Evolutionary conservation across 2,329 filamentous ascomycete species (phyloP), one percentile per base, ranked within the genome.

Genomic region (Akanthomyces uredinophilus): DNA sequence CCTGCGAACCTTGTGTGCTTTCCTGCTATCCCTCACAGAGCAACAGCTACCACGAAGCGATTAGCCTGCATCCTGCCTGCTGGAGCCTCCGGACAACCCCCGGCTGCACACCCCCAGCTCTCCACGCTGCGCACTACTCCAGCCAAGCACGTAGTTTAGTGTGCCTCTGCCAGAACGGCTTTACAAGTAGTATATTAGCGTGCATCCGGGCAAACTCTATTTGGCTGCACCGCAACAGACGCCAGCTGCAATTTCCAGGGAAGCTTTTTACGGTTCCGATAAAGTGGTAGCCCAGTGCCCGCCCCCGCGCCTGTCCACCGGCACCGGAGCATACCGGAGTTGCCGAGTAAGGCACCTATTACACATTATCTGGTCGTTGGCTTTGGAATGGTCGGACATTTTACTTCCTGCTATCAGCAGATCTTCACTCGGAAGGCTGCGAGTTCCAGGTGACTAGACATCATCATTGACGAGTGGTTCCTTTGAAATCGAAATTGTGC

Each of bases 191-290:
- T 27, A 24, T 11, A 32, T 11, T 47, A 56, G 54, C 7, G 13
- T 49, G 43, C 32, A 35, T 13, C 29, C 54, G 29, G 29, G 43
- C 54, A 57, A 57, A 57, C 54, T 57, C 54, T 47, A 57, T 58
- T 58, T 50, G 55, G 16, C 44, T 29, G 16, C 22, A 46, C 39
- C 24, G 53, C 16, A 16, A 14, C 27, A 43, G 11, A 16, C 14
- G 11, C 24, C 27, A 32, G 39, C 37, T 44, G 22, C 22, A 18
- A 57, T 57, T 47, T 57, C 54, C 39, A 44, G 46, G 43, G 49
- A 52, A n/a, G 18, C 52, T 29, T 16, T 39, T 39, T 39, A 16
- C 41, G 1, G 53, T 56, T 56, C 41, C 27, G 53, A 56, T 10
- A 18, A 6, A 10, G 14, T 13, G 50, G 32, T n/a, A 39, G 43